A percentile compares a stretch with the other conserved stretches of the same genome.
Evolutionary conservation across 2,329 filamentous ascomycete genomes (phyloP).

Genomic region (Paraconiothyrium sp.): DNA sequence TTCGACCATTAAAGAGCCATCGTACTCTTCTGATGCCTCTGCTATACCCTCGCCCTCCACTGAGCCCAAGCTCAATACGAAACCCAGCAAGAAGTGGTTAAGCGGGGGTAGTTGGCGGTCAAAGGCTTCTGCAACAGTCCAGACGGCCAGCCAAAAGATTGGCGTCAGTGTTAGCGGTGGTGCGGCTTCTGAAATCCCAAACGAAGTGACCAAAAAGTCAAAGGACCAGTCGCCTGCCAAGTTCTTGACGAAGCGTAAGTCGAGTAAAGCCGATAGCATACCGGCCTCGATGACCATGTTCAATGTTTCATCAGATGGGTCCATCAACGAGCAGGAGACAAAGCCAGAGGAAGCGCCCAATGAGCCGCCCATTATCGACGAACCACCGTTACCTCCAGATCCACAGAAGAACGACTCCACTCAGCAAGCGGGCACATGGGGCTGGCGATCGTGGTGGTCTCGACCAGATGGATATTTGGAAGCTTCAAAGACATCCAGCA

Average conservation of each 20-base stretch:
- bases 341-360: slow-evolving; percentile 28
- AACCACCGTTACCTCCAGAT: slow-evolving; percentile 57
- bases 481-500: slow-evolving; percentile 38
- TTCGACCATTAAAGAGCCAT: slow-evolving; percentile 25
- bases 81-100: slow-evolving; percentile 54
- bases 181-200: slow-evolving; percentile 52
- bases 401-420: slow-evolving; percentile 36
- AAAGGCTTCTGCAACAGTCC: slow-evolving; percentile 58
- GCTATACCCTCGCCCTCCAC: slow-evolving; percentile 24
- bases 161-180: slow-evolving; percentile 54
- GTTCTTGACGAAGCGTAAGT: slow-evolving; percentile 55
- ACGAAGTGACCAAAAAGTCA: slow-evolving; percentile 39
- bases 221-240: slow-evolving; percentile 43
- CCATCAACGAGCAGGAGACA: slow-evolving; percentile 37
- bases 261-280: slow-evolving; percentile 57
- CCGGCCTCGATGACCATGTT: slow-evolving; percentile 58
- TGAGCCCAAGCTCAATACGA: slow-evolving; percentile 33
- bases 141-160: slow-evolving; percentile 58
- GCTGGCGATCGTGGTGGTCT: slow-evolving; percentile 62
- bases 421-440: slow-evolving; percentile 35
- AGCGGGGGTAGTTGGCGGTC: slow-evolving; percentile 56
- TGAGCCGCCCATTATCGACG: slow-evolving; percentile 30
- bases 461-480: slow-evolving; percentile 58
- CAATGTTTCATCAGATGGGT: slow-evolving; percentile 53
- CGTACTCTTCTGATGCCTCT: slow-evolving; percentile 21